Evolutionary conservation across 805 yeast genomes (phyloP).

Genomic region (Sungouiella blattae): DNA sequence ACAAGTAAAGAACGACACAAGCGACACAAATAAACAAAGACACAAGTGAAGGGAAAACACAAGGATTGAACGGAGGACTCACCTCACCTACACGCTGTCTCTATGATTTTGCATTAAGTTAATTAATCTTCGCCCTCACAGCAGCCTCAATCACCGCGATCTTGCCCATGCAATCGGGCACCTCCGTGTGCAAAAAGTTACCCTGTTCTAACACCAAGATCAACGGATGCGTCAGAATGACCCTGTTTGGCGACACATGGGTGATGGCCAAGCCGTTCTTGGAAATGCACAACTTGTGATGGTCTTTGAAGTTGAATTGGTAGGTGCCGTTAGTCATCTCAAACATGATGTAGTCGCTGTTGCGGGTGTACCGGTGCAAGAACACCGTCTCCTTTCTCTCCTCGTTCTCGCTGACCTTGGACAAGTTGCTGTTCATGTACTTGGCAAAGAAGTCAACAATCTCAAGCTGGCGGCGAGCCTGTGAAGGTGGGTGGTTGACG

Average conservation of each 20-base stretch:
- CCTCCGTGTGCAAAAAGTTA: conserved; percentile 35
- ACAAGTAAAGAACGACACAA: no score
- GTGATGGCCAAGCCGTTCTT: conserved; percentile 73
- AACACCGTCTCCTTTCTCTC: conserved; percentile 67
- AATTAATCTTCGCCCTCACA: conserved; percentile 26
- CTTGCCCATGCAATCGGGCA: conserved; percentile 42
- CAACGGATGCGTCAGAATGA: conserved; percentile 64
- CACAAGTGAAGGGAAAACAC: no score
- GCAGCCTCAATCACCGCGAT: conserved; percentile 59
- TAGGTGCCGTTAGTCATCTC: conserved; percentile 87
- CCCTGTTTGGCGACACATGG: conserved; percentile 74
- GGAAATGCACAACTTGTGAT: conserved; percentile 80
- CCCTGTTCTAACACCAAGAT: conserved; percentile 40
- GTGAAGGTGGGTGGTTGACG: conserved; percentile 40
- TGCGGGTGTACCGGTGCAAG: conserved; percentile 78
- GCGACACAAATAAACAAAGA: no score
- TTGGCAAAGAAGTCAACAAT: conserved; percentile 84
- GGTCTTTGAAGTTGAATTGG: conserved; percentile 95
- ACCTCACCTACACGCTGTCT: no score
- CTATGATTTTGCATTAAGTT: neutral
- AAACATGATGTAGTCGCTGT: conserved; percentile 81
- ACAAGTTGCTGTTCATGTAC: conserved; percentile 88
- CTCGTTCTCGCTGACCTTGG: conserved; percentile 68
- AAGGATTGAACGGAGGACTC: no score
- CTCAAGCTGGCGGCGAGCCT: conserved; percentile 68